Evolutionary conservation across 306 rosid species (phyloP), one percentile per base, ranked within the genome.

Genomic region (Ochetophila trinervis): DNA sequence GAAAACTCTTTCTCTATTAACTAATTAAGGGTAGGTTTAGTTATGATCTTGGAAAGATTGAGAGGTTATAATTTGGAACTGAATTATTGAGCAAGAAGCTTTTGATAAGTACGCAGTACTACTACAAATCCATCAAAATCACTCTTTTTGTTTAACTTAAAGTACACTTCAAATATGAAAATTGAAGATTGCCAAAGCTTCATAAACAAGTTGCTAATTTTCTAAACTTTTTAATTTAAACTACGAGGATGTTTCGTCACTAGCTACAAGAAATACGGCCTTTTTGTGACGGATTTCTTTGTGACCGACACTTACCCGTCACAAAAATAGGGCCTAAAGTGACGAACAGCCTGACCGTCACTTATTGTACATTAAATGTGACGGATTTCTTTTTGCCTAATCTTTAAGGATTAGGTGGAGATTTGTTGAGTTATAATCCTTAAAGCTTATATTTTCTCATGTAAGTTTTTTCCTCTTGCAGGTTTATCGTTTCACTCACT

Each of bases 21-120:
- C 55, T 73, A 69, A 48, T 4, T 21, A 75, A 73, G 69, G 77
- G 73, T 76, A 67, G 88, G 79, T 84, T 73, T 2, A 76, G 85
- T 82, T 85, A 83, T 78, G 85, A 85, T 82, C 76, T 70, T 85
- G 87, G 85, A 76, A 80, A 83, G 84, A 83, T 85, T 80, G 83
- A 72, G 45, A 63, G 73, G 63, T 58, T 64, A 77, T 16, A 49
- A 18, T n/a, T 17, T 2, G 55, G 48, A 57, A 57, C 62, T 71
- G 52, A 75, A 70, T 69, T 56, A 70, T 78, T 19, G 40, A 72
- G 57, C 62, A 55, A 34, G 45, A 47, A 60, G 60, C 40, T 35
- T 55, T 1, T 17, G 48, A 36, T n/a, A 63, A 74, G 53, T 63
- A 27, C 21, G 18, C 37, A 50, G 53, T 18, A 44, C 12, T 6